A percentile compares a stretch with the other conserved stretches of the same genome.
phyloP scores from a whole-genome alignment of 2,329 filamentous ascomycete species.

The Gaeumannomyces sp. region DNA sequence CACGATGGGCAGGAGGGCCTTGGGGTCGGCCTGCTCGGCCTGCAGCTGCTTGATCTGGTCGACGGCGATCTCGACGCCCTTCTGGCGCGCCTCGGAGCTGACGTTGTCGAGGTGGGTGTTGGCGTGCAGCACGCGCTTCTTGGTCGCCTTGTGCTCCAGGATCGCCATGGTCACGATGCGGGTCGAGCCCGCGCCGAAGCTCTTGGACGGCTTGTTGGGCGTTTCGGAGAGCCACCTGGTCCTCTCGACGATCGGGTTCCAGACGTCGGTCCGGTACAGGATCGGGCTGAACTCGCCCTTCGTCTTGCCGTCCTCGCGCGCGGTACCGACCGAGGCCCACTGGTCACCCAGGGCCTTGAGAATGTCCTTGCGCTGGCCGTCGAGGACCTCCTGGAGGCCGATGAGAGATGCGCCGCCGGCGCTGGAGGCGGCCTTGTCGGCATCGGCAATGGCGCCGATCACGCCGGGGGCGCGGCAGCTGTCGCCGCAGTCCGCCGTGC shows the following conservation, averaged over 20 bases:
- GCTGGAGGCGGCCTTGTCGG: conserved; percentile 16
- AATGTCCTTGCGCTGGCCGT: conserved; percentile 38
- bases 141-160: conserved; percentile 34
- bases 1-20: conserved; percentile 1
- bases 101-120: conserved; percentile 50
- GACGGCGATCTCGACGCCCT: conserved; percentile 41
- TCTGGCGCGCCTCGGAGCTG: conserved; percentile 32
- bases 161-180: conserved; percentile 43
- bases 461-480: not conserved
- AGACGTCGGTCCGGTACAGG: conserved; percentile 45
- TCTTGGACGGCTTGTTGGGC: conserved; percentile 48
- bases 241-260: conserved; percentile 43
- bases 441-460: not conserved
- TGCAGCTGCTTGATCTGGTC: conserved; percentile 24
- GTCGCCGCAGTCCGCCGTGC: not conserved
- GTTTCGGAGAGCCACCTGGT: conserved; percentile 59
- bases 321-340: conserved; percentile 38
- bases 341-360: conserved; percentile 31
- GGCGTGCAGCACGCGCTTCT: conserved; percentile 34
- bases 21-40: conserved; percentile 13
- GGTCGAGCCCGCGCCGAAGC: conserved; percentile 43
- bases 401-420: conserved; percentile 31
- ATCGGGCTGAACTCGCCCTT: conserved; percentile 56
- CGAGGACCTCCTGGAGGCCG: conserved; percentile 43
- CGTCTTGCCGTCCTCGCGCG: conserved; percentile 41